A percentile compares a stretch with the other conserved stretches of the same genome.
Conservation (phyloP, 352 stramenopile species). For the Phytophthora boehmeriae region DNA sequence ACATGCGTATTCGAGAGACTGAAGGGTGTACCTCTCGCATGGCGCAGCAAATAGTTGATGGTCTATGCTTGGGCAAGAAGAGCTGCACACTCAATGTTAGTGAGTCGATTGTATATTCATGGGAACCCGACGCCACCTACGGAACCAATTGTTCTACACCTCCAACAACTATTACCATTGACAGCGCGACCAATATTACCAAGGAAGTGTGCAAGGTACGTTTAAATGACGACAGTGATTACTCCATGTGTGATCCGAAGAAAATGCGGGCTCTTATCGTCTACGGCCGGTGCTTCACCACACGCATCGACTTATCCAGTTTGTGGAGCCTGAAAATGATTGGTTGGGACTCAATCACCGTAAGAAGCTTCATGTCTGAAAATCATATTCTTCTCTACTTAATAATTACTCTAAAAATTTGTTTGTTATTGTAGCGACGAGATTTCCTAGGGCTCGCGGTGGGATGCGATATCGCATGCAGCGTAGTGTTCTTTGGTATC, state of each 20-base stretch:
- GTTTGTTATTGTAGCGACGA: constrained; percentile 43
- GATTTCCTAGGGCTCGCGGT: constrained; percentile 75
- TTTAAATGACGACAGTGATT: constrained; percentile 65
- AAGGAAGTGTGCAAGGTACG: constrained; percentile 39
- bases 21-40: constrained; percentile 45
- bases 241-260: constrained; percentile 42
- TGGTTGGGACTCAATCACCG: constrained; percentile 81
- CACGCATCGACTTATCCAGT: constrained; percentile 72
- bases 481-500: constrained; percentile 65
- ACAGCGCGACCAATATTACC: constrained; percentile 35
- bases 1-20: constrained; percentile 57
- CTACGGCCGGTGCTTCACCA: constrained; percentile 77
- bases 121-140: constrained; percentile 52
- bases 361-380: constrained; percentile 21
- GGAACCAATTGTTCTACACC: constrained; percentile 44
- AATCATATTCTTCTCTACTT: not conserved
- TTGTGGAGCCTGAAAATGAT: constrained; percentile 81
- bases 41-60: constrained; percentile 71
- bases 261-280: constrained; percentile 63
- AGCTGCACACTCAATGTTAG: constrained; percentile 72
- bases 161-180: constrained; percentile 26
- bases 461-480: constrained; percentile 73
- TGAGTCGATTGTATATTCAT: constrained; percentile 59
- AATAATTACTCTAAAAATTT: not conserved
- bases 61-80: constrained; percentile 70